phyloP scores from a whole-genome alignment of 352 stramenopile genomes.

The Pythium utonaiense region DNA sequence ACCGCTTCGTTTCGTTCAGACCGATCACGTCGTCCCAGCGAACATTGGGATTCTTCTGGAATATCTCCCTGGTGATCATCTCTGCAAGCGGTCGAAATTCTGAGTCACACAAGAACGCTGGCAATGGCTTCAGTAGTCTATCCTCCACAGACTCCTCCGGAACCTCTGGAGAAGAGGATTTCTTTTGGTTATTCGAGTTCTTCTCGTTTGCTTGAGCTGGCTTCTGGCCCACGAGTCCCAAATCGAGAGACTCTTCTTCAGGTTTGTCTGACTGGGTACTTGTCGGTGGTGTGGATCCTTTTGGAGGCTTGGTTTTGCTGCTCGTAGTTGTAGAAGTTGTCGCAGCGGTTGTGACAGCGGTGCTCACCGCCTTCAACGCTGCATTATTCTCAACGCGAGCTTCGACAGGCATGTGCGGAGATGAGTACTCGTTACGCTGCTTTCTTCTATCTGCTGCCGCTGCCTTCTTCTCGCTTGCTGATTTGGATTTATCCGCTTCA shows the following conservation, averaged over 20 bases:
- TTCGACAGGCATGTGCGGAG: conserved; percentile 68
- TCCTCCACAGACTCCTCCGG: conserved; percentile 60
- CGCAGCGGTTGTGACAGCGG: conserved; percentile 19
- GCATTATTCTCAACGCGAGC: conserved; percentile 79
- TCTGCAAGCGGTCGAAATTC: conserved; percentile 86
- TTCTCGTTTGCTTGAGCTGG: conserved; percentile 35
- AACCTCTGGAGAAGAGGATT: conserved; percentile 25
- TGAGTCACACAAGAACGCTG: conserved; percentile 79
- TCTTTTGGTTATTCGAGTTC: conserved; percentile 24
- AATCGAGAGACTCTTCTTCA: conserved; percentile 46
- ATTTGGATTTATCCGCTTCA: conserved; percentile 52
- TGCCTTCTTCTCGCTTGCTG: conserved; percentile 52
- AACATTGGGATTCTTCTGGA: conserved; percentile 87
- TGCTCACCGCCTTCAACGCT: conserved; percentile 55
- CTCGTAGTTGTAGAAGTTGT: background rate
- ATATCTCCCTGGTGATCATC: conserved; percentile 91
- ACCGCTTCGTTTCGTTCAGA: conserved; percentile 89
- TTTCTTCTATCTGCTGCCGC: conserved; percentile 52
- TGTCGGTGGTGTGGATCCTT: conserved; percentile 12
- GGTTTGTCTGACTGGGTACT: conserved; percentile 9
- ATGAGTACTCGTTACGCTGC: conserved; percentile 74
- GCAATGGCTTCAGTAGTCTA: conserved; percentile 82
- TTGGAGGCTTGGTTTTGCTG: background rate
- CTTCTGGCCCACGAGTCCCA: conserved; percentile 70
- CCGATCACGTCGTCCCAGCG: conserved; percentile 89